Conservation (phyloP, 208 protist species). For the Trypanosoma scelopori region DNA sequence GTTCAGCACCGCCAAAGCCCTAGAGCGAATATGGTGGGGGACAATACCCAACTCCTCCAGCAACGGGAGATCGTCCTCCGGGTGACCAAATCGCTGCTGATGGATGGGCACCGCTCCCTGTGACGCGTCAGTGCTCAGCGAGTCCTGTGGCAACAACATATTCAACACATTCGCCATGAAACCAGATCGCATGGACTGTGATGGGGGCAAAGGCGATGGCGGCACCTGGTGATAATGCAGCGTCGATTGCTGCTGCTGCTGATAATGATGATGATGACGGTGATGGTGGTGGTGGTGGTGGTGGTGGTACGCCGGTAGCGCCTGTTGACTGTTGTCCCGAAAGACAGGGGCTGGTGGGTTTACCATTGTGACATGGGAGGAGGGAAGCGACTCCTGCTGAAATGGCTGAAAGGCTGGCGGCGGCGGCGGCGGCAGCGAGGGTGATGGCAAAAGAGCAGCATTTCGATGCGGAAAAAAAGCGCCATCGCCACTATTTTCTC, state of each 20-base stretch:
- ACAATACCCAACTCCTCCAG: conserved; percentile 82
- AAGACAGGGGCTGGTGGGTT: conserved; percentile 4
- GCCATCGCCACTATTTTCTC: conserved; percentile 5
- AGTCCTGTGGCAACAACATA: conserved; percentile 15
- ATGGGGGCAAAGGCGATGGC: neutral
- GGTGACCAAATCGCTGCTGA: conserved; percentile 78
- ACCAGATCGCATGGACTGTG: neutral
- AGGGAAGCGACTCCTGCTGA: neutral
- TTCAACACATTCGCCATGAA: conserved; percentile 26
- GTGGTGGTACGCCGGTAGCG: neutral
- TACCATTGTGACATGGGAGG: conserved; percentile 11
- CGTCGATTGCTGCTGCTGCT: conserved; percentile 2
- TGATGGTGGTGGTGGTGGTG: conserved; percentile 7
- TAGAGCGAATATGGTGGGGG: conserved; percentile 52
- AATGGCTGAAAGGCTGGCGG: conserved; percentile 2
- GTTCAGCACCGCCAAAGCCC: conserved; percentile 67
- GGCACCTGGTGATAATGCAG: conserved; percentile 14
- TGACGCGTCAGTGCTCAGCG: neutral
- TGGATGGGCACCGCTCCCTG: conserved; percentile 39
- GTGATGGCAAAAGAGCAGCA: neutral
- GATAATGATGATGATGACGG: conserved; percentile 1
- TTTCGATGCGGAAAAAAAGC: neutral
- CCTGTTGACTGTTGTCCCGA: conserved; percentile 7
- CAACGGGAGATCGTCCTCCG: conserved; percentile 78
- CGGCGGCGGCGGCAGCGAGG: neutral